These are phyloP conservation scores for Collybia nuda DNA, from an alignment of 768 basidiomycete genomes.

Conservation along the genomic window DNA sequence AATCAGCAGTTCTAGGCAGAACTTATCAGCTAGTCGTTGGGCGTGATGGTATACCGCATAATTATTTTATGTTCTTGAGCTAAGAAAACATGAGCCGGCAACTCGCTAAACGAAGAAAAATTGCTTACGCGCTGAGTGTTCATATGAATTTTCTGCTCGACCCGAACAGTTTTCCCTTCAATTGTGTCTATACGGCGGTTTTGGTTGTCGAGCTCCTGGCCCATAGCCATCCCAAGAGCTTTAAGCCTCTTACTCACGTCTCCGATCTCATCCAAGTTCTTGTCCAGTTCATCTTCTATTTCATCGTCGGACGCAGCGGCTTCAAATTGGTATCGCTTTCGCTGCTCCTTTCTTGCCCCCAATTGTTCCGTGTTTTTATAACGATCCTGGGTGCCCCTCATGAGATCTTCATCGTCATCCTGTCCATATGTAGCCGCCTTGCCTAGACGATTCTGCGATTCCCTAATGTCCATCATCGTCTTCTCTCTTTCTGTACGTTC, in stretches of 20 bases:
- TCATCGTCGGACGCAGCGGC: slow-evolving; percentile 89
- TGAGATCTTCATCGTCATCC: slow-evolving; percentile 41
- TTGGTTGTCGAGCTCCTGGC: slow-evolving; percentile 86
- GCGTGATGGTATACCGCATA: background rate
- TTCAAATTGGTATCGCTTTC: slow-evolving; percentile 90
- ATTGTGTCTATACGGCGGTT: slow-evolving; percentile 78
- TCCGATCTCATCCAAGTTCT: slow-evolving; percentile 85
- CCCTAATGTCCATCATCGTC: slow-evolving; percentile 81
- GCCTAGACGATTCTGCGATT: slow-evolving; percentile 84
- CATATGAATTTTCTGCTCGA: slow-evolving; percentile 75
- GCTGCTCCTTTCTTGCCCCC: slow-evolving; percentile 60
- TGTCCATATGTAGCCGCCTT: slow-evolving; percentile 65
- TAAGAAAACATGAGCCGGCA: slow-evolving; percentile 20
- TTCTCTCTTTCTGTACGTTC: slow-evolving; percentile 84
- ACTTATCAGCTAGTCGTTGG: too few relatives aligned
- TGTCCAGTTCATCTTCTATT: slow-evolving; percentile 91
- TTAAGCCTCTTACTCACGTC: slow-evolving; percentile 78
- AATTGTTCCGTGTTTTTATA: slow-evolving; percentile 51
- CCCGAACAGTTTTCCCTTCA: slow-evolving; percentile 69
- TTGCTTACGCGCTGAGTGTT: slow-evolving; percentile 76
- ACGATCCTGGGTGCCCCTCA: slow-evolving; percentile 37
- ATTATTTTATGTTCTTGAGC: slow-evolving; percentile 64
- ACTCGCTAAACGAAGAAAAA: background rate
- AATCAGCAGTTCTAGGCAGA: too few relatives aligned
- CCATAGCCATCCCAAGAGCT: slow-evolving; percentile 78